Conservation (phyloP, 306 rosid species). For the Prosopis cineraria region DNA sequence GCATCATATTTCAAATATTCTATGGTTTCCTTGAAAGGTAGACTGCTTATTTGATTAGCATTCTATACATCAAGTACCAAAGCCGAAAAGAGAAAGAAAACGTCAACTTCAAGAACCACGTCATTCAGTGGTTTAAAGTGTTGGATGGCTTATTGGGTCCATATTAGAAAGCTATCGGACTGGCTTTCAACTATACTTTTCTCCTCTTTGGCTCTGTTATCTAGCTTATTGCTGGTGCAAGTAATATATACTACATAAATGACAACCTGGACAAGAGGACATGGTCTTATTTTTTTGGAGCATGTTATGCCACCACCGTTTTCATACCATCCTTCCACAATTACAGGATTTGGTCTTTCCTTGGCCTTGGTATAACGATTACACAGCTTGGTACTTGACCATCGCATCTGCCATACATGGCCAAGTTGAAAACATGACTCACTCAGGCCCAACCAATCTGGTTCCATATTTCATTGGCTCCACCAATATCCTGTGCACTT, state of each 20-base stretch:
- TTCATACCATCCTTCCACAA: too few species aligned
- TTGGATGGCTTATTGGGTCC: too few species aligned
- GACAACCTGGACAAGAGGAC: too few species aligned
- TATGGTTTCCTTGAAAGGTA: conserved; percentile 91
- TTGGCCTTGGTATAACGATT: conserved; percentile 94
- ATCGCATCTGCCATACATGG: conserved; percentile 76
- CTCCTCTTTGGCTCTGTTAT: too few species aligned
- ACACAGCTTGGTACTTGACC: conserved; percentile 94
- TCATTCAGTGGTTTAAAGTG: conserved; percentile 96
- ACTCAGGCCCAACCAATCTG: conserved; percentile 71
- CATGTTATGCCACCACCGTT: too few species aligned
- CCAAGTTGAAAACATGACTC: conserved; percentile 80
- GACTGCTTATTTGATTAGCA: conserved; percentile 92
- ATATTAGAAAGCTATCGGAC: conserved; percentile 81
- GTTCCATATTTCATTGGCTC: conserved; percentile 94
- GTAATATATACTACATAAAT: too few species aligned
- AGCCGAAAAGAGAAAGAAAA: conserved; percentile 84
- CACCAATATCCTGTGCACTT: conserved; percentile 91
- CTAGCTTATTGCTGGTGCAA: too few species aligned
- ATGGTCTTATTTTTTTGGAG: too few species aligned
- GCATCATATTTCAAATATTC: conserved; percentile 73
- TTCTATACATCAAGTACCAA: conserved; percentile 85
- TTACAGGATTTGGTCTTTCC: too few species aligned
- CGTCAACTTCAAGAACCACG: conserved; percentile 93
- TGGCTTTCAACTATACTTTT: conserved; percentile 92